Evolutionary conservation across 192 early-diverging fungal species (phyloP).

Genomic region (Coemansia sp.): DNA sequence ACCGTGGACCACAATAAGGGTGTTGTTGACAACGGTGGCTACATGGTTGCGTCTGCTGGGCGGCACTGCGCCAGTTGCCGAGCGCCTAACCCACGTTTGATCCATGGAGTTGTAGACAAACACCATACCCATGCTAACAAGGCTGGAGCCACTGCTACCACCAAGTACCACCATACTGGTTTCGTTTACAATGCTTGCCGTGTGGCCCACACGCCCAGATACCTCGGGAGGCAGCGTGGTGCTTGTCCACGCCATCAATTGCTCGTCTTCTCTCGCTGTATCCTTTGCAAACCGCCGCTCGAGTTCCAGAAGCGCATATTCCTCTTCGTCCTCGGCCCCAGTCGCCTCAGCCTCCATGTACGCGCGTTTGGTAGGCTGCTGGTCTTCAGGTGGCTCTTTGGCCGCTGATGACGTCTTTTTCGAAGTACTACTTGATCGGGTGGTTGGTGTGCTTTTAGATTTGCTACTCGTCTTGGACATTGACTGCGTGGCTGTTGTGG

Average conservation of each 20-base stretch:
- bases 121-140: slow-evolving; percentile 32
- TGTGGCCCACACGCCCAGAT: slow-evolving; percentile 41
- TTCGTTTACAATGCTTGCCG: slow-evolving; percentile 25
- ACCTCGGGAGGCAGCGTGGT: slow-evolving; percentile 33
- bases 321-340: slow-evolving; percentile 1
- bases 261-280: not conserved
- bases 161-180: slow-evolving; percentile 52
- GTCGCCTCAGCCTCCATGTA: not conserved
- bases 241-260: slow-evolving; percentile 44
- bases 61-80: slow-evolving; percentile 28
- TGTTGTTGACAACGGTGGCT: slow-evolving; percentile 36
- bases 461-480: not conserved
- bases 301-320: not conserved
- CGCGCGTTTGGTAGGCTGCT: not conserved
- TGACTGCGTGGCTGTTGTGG: not conserved
- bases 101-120: slow-evolving; percentile 30
- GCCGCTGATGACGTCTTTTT: not conserved
- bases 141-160: slow-evolving; percentile 22
- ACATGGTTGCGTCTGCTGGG: slow-evolving; percentile 34
- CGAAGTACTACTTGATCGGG: not conserved
- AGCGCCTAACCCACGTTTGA: slow-evolving; percentile 31
- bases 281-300: not conserved
- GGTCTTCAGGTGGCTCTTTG: not conserved
- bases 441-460: not conserved
- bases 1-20: slow-evolving; percentile 47